A percentile compares a stretch with the other conserved stretches of the same genome.
phyloP scores from a whole-genome alignment of 805 yeast genomes.

The Kurtzmaniella fragi region DNA sequence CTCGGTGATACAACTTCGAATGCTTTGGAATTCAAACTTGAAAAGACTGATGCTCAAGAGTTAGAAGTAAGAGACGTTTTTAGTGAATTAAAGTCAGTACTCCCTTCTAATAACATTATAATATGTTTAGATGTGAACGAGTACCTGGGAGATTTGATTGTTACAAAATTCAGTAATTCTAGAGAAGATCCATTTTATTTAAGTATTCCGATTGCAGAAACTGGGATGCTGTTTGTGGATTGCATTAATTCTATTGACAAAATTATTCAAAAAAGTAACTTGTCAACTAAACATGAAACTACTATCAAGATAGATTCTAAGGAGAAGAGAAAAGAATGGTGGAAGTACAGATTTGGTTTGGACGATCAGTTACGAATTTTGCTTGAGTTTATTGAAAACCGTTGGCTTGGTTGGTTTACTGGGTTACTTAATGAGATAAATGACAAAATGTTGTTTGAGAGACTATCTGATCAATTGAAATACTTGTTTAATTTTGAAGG shows the following conservation, averaged over 20 bases:
- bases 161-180: too few species aligned
- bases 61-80: too few species aligned
- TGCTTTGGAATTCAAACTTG: too few species aligned
- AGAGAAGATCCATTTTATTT: conserved; percentile 38
- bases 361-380: conserved; percentile 53
- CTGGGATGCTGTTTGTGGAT: too few species aligned
- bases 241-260: conserved; percentile 11
- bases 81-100: too few species aligned
- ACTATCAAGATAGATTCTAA: conserved; percentile 50
- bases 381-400: conserved; percentile 52
- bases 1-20: too few species aligned
- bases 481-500: conserved; percentile 6
- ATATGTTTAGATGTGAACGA: too few species aligned
- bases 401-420: conserved; percentile 76
- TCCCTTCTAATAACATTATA: too few species aligned
- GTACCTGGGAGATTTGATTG: too few species aligned
- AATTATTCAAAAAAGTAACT: conserved; percentile 59
- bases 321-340: conserved; percentile 69
- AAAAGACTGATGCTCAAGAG: too few species aligned
- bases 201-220: conserved; percentile 42
- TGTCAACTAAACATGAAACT: conserved; percentile 49
- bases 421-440: conserved; percentile 48
- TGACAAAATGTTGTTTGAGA: conserved; percentile 12
- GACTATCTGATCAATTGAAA: conserved; percentile 7
- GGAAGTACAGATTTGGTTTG: conserved; percentile 60